Percentiles rank a stretch among this genome's conserved stretches.
These are phyloP conservation scores for Dendrobium catenatum DNA, from an alignment of 106 monocot genomes.

Conservation along the genomic window DNA sequence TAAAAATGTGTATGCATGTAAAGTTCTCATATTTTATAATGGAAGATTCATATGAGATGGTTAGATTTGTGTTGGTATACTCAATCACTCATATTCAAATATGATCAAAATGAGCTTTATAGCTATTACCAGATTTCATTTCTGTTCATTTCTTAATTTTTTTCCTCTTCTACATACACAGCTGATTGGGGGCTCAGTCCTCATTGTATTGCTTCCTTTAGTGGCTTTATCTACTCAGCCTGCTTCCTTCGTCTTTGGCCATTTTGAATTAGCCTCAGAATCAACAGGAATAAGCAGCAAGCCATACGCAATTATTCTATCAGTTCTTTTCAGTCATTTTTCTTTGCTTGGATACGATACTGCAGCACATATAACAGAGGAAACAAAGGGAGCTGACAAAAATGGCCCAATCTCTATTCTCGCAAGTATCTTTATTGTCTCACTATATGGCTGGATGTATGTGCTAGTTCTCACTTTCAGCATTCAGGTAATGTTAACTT, in stretches of 20 bases:
- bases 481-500: slow-evolving; percentile 46
- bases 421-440: slow-evolving; percentile 58
- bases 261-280: slow-evolving; percentile 48
- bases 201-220: slow-evolving; percentile 56
- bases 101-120: too few species aligned
- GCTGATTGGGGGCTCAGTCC: slow-evolving; percentile 44
- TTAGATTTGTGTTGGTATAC: too few species aligned
- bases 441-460: slow-evolving; percentile 69
- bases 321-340: slow-evolving; percentile 65
- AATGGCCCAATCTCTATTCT: slow-evolving; percentile 76
- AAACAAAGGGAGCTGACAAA: slow-evolving; percentile 70
- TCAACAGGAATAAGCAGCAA: slow-evolving; percentile 53
- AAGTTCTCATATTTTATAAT: too few species aligned
- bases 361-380: slow-evolving; percentile 75
- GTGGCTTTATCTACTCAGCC: slow-evolving; percentile 39
- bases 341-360: slow-evolving; percentile 75
- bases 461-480: slow-evolving; percentile 70
- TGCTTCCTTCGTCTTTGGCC: slow-evolving; percentile 57
- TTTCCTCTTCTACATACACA: background rate
- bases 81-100: too few species aligned
- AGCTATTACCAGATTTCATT: too few species aligned
- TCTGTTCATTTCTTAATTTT: too few species aligned
- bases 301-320: slow-evolving; percentile 45
- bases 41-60: too few species aligned
- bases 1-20: too few species aligned